Base-by-base conservation (phyloP, 768 basidiomycete genomes). In the Boletus insuetus region DNA sequence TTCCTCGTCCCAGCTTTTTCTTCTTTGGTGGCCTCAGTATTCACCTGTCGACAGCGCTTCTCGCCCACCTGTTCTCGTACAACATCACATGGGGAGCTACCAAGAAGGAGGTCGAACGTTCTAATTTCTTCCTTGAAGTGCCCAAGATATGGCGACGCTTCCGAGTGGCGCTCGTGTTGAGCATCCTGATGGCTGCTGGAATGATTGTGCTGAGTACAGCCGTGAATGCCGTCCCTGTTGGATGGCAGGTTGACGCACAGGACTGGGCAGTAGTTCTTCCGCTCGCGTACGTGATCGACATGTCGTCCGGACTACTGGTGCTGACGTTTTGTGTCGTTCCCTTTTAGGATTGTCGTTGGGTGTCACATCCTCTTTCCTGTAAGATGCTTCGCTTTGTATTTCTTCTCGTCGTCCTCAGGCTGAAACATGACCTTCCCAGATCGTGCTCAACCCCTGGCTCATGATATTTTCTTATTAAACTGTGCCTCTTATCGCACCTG, bases 101-200 rank as follows among this genome's bases (percentile, higher is more conserved):
- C 16, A 79, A 82, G 63, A 94, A 93, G 79, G 89, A 91, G 71
- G 90, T 94, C 46, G 87, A 94, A 67, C 79, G 83, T 35, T 90
- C 89, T n/a, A 94, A 94, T 68, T 94, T 96, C 38, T 94, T 89
- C 80, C 81, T 87, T 43, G 93, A 96, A 69, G 84, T 94, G 19
- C 93, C 94, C 17, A 82, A 83, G 59, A 92, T 94, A 66, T 75
- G 86, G 71, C 82, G 83, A 61, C 85, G 91, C 3, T 95, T 91
- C 73, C 83, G 87, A 74, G 59, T 82, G 41, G 78, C 84, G 31
- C 76, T 91, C 61, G 51, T 82, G 24, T 50, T 89, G 43, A 83
- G 77, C 31, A 69, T 83, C 57, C n/a, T 78, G 35, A 52, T 73
- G 14, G 73, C 83, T 52, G 77, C 71, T 3, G 75, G 64, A 41